Conservation (phyloP, 345 rosid species). For the Cochlearia excelsa region DNA sequence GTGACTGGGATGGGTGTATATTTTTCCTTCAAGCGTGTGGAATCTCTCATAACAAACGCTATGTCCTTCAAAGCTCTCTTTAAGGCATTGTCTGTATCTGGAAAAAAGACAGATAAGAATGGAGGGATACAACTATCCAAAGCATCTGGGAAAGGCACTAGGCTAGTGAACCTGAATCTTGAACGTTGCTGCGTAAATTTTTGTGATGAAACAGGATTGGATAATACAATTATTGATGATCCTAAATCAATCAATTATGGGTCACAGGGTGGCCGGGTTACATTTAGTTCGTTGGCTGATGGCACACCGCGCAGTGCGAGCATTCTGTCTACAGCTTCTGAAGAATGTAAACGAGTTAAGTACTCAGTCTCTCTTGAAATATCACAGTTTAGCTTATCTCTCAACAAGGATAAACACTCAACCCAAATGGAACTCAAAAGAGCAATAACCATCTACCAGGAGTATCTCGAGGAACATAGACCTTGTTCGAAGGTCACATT, state of each 20-base stretch:
- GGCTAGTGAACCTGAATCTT: slow-evolving; percentile 66
- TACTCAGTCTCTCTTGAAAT: slow-evolving; percentile 77
- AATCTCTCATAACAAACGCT: slow-evolving; percentile 66
- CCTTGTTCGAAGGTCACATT: slow-evolving; percentile 55
- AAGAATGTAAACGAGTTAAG: slow-evolving; percentile 54
- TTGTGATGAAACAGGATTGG: slow-evolving; percentile 65
- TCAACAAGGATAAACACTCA: slow-evolving; percentile 85
- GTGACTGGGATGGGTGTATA: slow-evolving; percentile 81
- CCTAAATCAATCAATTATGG: slow-evolving; percentile 98
- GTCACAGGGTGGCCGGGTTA: slow-evolving; percentile 88
- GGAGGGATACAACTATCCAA: slow-evolving; percentile 51
- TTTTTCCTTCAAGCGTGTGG: slow-evolving; percentile 68
- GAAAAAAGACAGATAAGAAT: slow-evolving; percentile 48
- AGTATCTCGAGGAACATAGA: slow-evolving; percentile 54
- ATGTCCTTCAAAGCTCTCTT: slow-evolving; percentile 67
- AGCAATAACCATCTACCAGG: slow-evolving; percentile 79
- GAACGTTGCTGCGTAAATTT: slow-evolving; percentile 78
- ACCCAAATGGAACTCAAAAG: slow-evolving; percentile 88
- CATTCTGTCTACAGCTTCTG: slow-evolving; percentile 50
- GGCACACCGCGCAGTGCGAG: slow-evolving; percentile 78
- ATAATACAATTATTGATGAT: slow-evolving; percentile 61
- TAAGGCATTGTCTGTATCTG: slow-evolving; percentile 49
- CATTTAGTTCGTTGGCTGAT: slow-evolving; percentile 64
- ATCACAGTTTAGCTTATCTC: slow-evolving; percentile 61
- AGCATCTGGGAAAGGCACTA: slow-evolving; percentile 77